Conservation (phyloP, 257 asterid genomes). For the Solanum dulcamara region DNA sequence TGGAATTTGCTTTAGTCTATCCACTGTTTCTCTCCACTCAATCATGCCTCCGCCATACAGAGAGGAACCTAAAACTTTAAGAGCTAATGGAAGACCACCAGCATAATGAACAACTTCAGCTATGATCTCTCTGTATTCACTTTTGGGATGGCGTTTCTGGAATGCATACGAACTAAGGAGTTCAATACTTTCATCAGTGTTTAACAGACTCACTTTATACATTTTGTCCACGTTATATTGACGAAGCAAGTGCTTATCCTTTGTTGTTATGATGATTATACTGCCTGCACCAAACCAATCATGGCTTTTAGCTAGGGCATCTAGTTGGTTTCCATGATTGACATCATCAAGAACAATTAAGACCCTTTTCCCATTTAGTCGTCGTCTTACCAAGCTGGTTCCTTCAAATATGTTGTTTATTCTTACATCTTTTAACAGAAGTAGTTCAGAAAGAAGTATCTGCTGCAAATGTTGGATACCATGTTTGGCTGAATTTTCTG, state of each 20-base stretch:
- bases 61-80: not conserved
- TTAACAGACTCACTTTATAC: not conserved
- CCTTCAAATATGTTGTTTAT: not conserved
- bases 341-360: slow-evolving; percentile 14
- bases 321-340: slow-evolving; percentile 1
- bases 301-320: not conserved
- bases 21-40: slow-evolving; percentile 1
- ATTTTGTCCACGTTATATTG: not conserved
- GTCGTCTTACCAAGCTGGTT: not conserved
- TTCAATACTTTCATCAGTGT: not conserved
- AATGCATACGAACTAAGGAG: slow-evolving; percentile 2
- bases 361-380: not conserved
- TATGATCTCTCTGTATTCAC: not conserved
- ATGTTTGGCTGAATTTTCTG: slow-evolving; percentile 1
- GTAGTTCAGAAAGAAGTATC: slow-evolving; percentile 7
- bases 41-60: not conserved
- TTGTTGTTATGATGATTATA: slow-evolving; percentile 13
- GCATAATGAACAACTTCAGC: not conserved
- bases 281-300: slow-evolving; percentile 8
- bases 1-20: not conserved
- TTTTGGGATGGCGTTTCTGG: not conserved
- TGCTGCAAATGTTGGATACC: not conserved
- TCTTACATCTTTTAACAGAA: not conserved
- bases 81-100: slow-evolving; percentile 8
- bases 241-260: slow-evolving; percentile 3